Evolutionary conservation across 1,284 basidiomycete species (phyloP).

Genomic region (Irpex rosettiformis): DNA sequence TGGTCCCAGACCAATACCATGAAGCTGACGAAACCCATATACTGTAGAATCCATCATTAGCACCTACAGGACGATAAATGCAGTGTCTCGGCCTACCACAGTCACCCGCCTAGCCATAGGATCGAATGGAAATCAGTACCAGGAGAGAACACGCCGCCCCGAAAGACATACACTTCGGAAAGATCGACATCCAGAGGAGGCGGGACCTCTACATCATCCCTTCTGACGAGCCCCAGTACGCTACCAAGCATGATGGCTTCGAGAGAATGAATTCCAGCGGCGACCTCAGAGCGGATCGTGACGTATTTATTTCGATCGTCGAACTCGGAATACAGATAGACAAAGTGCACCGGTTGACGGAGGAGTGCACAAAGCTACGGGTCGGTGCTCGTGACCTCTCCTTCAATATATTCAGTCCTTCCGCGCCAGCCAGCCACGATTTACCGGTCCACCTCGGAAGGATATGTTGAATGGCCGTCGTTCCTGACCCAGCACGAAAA

Average conservation of each 20-base stretch:
- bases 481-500: no score
- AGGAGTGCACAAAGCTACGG: no score
- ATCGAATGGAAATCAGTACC: no score
- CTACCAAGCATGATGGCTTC: not conserved
- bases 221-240: not conserved
- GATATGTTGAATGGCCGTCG: no score
- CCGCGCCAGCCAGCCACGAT: no score
- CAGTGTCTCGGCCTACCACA: conserved; percentile 5
- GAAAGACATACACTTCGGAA: conserved; percentile 12
- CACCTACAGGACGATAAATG: not conserved
- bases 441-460: no score
- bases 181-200: conserved; percentile 6
- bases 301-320: no score
- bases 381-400: not conserved
- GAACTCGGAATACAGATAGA: not conserved
- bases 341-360: not conserved
- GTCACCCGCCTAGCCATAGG: conserved; percentile 12
- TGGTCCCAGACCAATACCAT: conserved; percentile 48
- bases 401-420: not conserved
- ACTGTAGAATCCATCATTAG: conserved; percentile 28
- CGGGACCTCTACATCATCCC: not conserved
- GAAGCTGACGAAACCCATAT: conserved; percentile 45
- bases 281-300: not conserved
- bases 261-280: not conserved
- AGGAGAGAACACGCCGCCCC: no score